These are phyloP conservation scores for Theobroma cacao DNA, from an alignment of 345 rosid species.

Conservation along the genomic window DNA sequence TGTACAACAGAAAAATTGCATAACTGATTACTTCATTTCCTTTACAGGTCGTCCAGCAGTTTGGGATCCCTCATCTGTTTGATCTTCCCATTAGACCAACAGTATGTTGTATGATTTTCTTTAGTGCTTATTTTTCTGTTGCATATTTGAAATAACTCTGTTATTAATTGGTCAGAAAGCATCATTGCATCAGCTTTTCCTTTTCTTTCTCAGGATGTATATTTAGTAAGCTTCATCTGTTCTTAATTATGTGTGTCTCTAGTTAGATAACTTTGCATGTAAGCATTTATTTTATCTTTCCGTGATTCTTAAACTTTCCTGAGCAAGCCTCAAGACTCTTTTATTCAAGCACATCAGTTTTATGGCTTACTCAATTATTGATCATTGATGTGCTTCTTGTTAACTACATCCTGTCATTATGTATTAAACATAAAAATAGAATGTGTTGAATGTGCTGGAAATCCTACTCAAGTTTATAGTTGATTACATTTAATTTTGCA, in stretches of 20 bases:
- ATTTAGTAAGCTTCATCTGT: neutral
- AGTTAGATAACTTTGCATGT: neutral
- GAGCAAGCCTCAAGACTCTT: neutral
- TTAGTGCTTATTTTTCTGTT: neutral
- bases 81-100: slow-evolving; percentile 94
- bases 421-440: neutral
- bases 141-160: neutral
- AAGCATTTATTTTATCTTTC: neutral
- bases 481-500: slow-evolving; percentile 22
- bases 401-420: neutral
- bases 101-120: slow-evolving; percentile 35
- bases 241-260: neutral
- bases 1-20: neutral
- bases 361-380: neutral
- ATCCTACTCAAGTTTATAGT: neutral
- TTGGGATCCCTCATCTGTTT: slow-evolving; percentile 95
- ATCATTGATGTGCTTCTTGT: neutral
- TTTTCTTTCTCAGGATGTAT: neutral
- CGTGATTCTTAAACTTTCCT: neutral
- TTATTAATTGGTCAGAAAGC: neutral
- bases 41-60: slow-evolving; percentile 89
- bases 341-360: neutral
- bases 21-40: slow-evolving; percentile 11
- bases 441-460: slow-evolving; percentile 7
- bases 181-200: neutral